Percentiles rank a stretch among this genome's conserved stretches.
Evolutionary conservation across 1,284 basidiomycete genomes (phyloP).

Genomic region (Cryptococcus hybrid): DNA sequence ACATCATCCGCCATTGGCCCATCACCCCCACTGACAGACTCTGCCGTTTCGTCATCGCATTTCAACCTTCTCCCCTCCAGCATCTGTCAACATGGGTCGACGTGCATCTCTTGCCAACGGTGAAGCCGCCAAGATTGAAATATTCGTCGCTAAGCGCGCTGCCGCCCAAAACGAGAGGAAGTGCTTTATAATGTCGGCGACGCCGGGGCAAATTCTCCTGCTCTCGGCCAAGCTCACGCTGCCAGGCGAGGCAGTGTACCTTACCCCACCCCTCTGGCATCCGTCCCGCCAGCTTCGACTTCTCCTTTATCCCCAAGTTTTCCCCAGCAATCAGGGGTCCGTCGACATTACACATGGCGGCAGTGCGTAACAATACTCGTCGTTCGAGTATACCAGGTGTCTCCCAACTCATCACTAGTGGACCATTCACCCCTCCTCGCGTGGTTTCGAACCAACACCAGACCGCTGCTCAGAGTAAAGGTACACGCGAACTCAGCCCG

Average conservation of each 20-base stretch:
- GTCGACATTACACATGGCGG: slow-evolving; percentile 33
- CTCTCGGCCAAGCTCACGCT: slow-evolving; percentile 30
- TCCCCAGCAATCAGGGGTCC: slow-evolving; percentile 33
- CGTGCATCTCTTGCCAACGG: slow-evolving; percentile 38
- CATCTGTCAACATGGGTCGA: slow-evolving; percentile 27
- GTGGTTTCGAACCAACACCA: slow-evolving; percentile 20
- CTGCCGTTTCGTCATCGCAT: not conserved
- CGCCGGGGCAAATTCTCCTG: not conserved
- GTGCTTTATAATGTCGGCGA: not conserved
- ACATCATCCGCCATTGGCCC: not conserved
- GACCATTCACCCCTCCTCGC: slow-evolving; percentile 44
- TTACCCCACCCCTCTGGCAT: slow-evolving; percentile 33
- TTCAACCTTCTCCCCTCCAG: not conserved
- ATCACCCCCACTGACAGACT: not conserved
- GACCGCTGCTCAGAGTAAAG: slow-evolving; percentile 1
- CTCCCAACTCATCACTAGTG: slow-evolving; percentile 38
- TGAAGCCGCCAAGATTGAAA: slow-evolving; percentile 34
- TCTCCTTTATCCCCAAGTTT: slow-evolving; percentile 19
- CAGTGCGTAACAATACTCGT: slow-evolving; percentile 43
- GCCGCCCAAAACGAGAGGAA: slow-evolving; percentile 8
- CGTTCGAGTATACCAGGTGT: slow-evolving; percentile 39
- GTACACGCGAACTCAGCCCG: slow-evolving; percentile 28
- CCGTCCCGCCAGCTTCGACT: not conserved
- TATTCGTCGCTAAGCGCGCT: slow-evolving; percentile 29
- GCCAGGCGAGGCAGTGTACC: slow-evolving; percentile 39